Evolutionary conservation across 257 asterid genomes (phyloP).

Genomic region (Salvia splendens): DNA sequence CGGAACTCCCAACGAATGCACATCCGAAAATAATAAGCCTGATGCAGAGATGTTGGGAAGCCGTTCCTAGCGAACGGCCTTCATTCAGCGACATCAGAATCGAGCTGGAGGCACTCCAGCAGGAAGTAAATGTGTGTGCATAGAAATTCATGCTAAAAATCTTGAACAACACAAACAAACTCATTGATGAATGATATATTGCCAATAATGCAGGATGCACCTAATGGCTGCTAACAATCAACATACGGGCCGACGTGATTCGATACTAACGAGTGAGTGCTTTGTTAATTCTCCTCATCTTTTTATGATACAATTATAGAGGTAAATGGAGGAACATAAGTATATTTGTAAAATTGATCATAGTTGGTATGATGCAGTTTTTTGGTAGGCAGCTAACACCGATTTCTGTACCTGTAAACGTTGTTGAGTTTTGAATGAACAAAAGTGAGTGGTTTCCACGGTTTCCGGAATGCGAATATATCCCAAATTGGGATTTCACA

Average conservation of each 20-base stretch:
- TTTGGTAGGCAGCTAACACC: constrained; percentile 32
- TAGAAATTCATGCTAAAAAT: not conserved
- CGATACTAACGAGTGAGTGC: constrained; percentile 38
- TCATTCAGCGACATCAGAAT: constrained; percentile 58
- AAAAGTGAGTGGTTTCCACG: not conserved
- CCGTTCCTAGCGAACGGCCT: constrained; percentile 65
- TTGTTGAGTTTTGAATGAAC: constrained; percentile 22
- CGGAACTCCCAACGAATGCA: constrained; percentile 61
- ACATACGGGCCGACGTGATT: constrained; percentile 29
- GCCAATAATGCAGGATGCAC: constrained; percentile 45
- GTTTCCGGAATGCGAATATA: not conserved
- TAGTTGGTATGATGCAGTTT: constrained; percentile 35
- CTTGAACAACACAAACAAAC: not conserved
- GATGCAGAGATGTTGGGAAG: constrained; percentile 93
- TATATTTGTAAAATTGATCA: constrained; percentile 28
- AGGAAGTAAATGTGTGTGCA: constrained; percentile 53
- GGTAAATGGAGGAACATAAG: constrained; percentile 21
- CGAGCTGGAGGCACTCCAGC: constrained; percentile 69
- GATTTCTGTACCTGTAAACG: constrained; percentile 18
- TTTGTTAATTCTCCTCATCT: not conserved
- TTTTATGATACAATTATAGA: constrained; percentile 26
- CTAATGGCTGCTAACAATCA: constrained; percentile 41
- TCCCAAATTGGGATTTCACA: not conserved
- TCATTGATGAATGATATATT: not conserved
- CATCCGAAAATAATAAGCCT: constrained; percentile 66